A percentile compares a stretch with the other conserved stretches of the same genome.
Evolutionary conservation across 768 basidiomycete species (phyloP).

Genomic region (Tulasnella sp.): DNA sequence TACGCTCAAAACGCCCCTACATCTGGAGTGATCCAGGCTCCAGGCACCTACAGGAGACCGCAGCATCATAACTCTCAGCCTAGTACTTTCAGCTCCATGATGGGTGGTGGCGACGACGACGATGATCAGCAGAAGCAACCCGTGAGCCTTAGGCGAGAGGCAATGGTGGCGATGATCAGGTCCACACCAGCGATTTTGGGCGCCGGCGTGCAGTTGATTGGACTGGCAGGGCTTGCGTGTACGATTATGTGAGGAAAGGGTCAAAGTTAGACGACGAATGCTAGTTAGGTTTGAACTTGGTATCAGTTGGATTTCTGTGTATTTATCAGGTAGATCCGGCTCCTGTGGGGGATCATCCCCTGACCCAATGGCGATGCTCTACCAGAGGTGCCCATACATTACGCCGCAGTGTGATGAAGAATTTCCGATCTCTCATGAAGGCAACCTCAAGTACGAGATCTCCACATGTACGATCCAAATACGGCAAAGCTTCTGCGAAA

Average conservation of each 20-base stretch:
- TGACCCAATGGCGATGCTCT: not conserved
- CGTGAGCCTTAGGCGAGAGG: not conserved
- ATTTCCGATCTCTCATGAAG: too few species aligned
- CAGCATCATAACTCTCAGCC: too few species aligned
- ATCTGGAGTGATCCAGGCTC: too few species aligned
- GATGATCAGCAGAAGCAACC: not conserved
- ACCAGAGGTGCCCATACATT: not conserved
- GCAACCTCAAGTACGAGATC: too few species aligned
- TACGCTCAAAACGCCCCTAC: too few species aligned
- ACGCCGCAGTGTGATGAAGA: not conserved
- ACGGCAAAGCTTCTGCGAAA: too few species aligned
- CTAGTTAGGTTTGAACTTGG: not conserved
- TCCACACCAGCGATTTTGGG: not conserved
- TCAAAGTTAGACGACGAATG: not conserved
- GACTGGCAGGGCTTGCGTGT: slow-evolving; percentile 1
- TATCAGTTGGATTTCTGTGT: not conserved
- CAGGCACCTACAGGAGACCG: too few species aligned
- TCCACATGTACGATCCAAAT: too few species aligned
- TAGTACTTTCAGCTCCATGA: not conserved
- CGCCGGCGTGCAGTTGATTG: not conserved
- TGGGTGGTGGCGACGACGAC: not conserved
- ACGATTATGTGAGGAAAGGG: not conserved
- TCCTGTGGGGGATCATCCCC: slow-evolving; percentile 2
- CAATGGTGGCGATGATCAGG: not conserved
- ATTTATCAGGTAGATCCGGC: not conserved